Conservation (phyloP, 1,284 basidiomycete genomes). For the Apiotrichum siamense region DNA sequence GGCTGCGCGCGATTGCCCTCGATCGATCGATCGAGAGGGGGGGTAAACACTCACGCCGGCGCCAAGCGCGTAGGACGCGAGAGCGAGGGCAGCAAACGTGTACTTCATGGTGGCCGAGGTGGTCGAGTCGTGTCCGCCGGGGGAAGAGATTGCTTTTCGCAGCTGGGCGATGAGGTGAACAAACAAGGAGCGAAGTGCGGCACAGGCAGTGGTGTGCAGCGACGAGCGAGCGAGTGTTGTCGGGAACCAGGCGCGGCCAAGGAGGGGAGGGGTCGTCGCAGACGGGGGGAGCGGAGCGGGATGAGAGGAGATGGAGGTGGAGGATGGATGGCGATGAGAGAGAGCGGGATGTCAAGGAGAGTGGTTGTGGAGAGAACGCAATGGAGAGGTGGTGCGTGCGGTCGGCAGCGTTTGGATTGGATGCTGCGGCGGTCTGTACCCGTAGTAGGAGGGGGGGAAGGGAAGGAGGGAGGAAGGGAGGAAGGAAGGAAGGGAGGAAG, state of each 20-base stretch:
- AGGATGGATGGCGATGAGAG: background rate
- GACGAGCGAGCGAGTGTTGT: too few species aligned
- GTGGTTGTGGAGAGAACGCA: background rate
- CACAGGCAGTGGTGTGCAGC: too few species aligned
- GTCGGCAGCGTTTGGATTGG: too few species aligned
- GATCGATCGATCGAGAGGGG: background rate
- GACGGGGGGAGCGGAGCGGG: slow-evolving; percentile 2
- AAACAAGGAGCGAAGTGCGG: slow-evolving; percentile 7
- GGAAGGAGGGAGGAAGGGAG: background rate
- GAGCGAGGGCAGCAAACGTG: slow-evolving; percentile 9
- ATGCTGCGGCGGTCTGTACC: too few species aligned
- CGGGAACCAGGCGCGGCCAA: background rate
- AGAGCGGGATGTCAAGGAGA: too few species aligned
- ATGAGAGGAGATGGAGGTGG: background rate
- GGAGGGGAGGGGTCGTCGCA: slow-evolving; percentile 1
- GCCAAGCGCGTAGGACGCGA: slow-evolving; percentile 9
- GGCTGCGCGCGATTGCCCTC: background rate
- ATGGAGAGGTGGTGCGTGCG: too few species aligned
- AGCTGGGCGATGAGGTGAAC: background rate
- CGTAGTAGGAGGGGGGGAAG: background rate
- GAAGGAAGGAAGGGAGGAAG: background rate
- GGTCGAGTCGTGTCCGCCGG: too few species aligned
- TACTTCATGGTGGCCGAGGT: slow-evolving; percentile 15
- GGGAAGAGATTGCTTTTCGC: too few species aligned
- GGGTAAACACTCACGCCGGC: slow-evolving; percentile 13